Conservation (phyloP, 2,329 filamentous ascomycete species). For the Exutisphaerella laricina region DNA sequence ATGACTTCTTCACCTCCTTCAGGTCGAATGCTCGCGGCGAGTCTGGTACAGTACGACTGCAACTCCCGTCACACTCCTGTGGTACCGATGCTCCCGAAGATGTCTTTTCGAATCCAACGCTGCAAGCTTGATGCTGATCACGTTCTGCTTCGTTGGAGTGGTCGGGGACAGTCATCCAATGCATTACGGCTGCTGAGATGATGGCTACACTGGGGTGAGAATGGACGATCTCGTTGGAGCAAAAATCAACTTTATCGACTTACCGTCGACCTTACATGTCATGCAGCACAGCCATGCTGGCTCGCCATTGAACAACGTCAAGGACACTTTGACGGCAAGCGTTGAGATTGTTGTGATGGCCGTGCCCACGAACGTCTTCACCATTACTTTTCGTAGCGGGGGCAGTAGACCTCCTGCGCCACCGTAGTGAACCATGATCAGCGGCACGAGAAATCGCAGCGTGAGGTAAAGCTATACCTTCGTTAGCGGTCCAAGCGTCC, state of each 20-base stretch:
- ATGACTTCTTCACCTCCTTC: too few species aligned
- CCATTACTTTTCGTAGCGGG: conserved; percentile 15
- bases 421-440: conserved; percentile 18
- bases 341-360: conserved; percentile 18
- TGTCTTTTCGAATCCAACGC: conserved; percentile 15
- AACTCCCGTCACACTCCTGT: too few species aligned
- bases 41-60: too few species aligned
- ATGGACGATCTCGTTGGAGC: background rate
- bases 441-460: conserved; percentile 17
- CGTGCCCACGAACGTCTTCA: conserved; percentile 16
- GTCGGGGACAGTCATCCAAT: conserved; percentile 18
- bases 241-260: background rate
- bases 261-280: conserved; percentile 22
- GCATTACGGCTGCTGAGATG: conserved; percentile 13
- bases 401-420: conserved; percentile 12
- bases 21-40: too few species aligned
- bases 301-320: conserved; percentile 20
- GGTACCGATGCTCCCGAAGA: too few species aligned
- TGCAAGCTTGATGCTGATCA: conserved; percentile 11
- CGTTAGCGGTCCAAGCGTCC: conserved; percentile 6
- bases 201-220: conserved; percentile 11
- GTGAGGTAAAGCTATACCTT: conserved; percentile 18
- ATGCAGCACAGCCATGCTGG: conserved; percentile 22
- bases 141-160: conserved; percentile 8
- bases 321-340: conserved; percentile 18